Evolutionary conservation across 345 rosid species (phyloP), one percentile per base, ranked within the genome.

Genomic region (Salix brachista): DNA sequence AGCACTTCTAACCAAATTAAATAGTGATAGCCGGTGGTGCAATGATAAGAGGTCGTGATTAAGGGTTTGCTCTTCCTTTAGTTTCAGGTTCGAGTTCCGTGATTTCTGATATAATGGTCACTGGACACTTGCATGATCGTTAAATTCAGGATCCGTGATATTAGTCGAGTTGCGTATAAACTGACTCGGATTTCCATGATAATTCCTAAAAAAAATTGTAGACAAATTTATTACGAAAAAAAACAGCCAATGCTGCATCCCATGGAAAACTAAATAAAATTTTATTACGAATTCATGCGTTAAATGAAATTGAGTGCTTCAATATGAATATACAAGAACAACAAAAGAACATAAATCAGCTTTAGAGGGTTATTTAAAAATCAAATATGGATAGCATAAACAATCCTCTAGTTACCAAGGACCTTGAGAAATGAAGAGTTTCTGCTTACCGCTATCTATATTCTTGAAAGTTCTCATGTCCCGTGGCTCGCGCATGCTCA

Each of bases 401-500:
- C 26, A 56, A 9, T 56, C 62, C 26, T 56, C 26, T 56, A 56
- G 62, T n/a, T 56, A 11, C 62, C 14, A 23, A 56, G 62, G 62
- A 56, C 10, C 62, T 56, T 56, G 62, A 56, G 62, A 56, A 56
- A n/a, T 23, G 23, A 56, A 11, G 18, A 8, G 5, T 56, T 56
- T 56, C 62, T n/a, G 62, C 10, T 56, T 50, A n/a, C 62, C 3
- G 62, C 3, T 77, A 73, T 67, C 70, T 75, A 23, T 75, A 78
- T 76, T 96, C 98, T 83, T 96, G 97, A 78, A 93, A 96, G 84
- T 92, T 96, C 65, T 85, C 94, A 87, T 96, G 98, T 70, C 97
- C 98, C 6, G 97, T 93, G 48, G 96, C 96, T 83, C 88, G 94
- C 30, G 99, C 97, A 86, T 96, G 97, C 80, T 91, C 97, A 79